A percentile compares a stretch with the other conserved stretches of the same genome.
Conservation (phyloP, 2,329 filamentous ascomycete species). For the Diaporthe nobilis region DNA sequence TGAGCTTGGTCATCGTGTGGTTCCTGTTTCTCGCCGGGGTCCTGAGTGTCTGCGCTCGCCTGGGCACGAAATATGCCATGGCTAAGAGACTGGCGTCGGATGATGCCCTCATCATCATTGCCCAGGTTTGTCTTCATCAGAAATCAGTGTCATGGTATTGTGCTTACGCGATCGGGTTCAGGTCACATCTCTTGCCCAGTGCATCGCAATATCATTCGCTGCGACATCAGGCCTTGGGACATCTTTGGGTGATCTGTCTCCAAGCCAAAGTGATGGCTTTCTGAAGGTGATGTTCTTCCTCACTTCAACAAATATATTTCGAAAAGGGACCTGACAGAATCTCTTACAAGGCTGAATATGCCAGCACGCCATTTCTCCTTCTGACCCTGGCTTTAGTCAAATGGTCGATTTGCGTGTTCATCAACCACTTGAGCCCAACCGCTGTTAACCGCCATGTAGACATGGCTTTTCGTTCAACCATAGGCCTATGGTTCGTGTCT, state of each 20-base stretch:
- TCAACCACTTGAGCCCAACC: slow-evolving; percentile 23
- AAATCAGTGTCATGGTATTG: neutral
- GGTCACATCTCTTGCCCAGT: slow-evolving; percentile 19
- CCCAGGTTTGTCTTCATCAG: neutral
- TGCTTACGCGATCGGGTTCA: neutral
- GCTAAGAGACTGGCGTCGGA: slow-evolving; percentile 10
- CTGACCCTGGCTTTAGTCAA: slow-evolving; percentile 21
- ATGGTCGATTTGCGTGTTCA: slow-evolving; percentile 32
- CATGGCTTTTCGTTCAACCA: slow-evolving; percentile 9
- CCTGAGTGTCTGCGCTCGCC: slow-evolving; percentile 19
- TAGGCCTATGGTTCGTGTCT: slow-evolving; percentile 18
- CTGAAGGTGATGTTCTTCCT: neutral
- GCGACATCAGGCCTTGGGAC: slow-evolving; percentile 14
- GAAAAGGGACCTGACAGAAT: neutral
- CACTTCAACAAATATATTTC: neutral
- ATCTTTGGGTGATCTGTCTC: neutral
- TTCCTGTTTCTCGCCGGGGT: slow-evolving; percentile 18
- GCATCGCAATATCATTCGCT: slow-evolving; percentile 13
- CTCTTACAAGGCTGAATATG: neutral
- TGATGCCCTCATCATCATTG: slow-evolving; percentile 9
- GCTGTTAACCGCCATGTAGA: slow-evolving; percentile 4
- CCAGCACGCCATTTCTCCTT: slow-evolving; percentile 13
- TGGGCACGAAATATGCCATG: slow-evolving; percentile 34
- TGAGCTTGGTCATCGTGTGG: slow-evolving; percentile 26
- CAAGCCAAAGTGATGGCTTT: neutral